Conservation (phyloP, 2,329 filamentous ascomycete species). For the Stenocarpella maydis region DNA sequence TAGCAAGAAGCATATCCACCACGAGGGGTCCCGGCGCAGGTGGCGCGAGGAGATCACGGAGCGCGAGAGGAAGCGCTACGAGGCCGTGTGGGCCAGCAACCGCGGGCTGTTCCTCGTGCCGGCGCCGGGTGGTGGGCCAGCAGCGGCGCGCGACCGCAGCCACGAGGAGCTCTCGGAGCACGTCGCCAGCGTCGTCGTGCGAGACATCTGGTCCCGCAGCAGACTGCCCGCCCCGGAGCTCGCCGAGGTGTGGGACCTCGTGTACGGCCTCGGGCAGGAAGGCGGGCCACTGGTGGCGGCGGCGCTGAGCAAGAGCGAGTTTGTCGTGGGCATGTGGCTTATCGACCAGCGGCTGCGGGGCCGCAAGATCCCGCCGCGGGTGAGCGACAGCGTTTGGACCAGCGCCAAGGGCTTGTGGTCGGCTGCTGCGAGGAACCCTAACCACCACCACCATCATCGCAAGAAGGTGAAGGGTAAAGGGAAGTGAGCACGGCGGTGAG, state of each 20-base stretch:
- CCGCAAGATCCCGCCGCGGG: conserved; percentile 75
- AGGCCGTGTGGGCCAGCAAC: conserved; percentile 86
- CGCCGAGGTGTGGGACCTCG: conserved; percentile 79
- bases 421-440: conserved; percentile 38
- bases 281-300: conserved; percentile 10
- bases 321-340: conserved; percentile 85
- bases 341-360: conserved; percentile 83
- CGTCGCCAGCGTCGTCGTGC: conserved; percentile 73
- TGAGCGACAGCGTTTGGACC: conserved; percentile 79
- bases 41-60: conserved; percentile 80
- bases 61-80: conserved; percentile 80
- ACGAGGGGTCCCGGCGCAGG: conserved; percentile 76
- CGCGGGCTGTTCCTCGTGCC: conserved; percentile 62
- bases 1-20: conserved; percentile 74
- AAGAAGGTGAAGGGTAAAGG: conserved; percentile 39
- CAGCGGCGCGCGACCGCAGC: conserved; percentile 20
- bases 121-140: not conserved
- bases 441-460: not conserved
- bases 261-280: conserved; percentile 65
- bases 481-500: no score
- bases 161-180: conserved; percentile 51
- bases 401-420: conserved; percentile 64
- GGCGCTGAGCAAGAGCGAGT: conserved; percentile 71
- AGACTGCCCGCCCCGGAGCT: conserved; percentile 73
- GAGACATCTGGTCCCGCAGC: conserved; percentile 79